These are phyloP conservation scores for Russula abietina DNA, from an alignment of 768 basidiomycete genomes.

Conservation along the genomic window DNA sequence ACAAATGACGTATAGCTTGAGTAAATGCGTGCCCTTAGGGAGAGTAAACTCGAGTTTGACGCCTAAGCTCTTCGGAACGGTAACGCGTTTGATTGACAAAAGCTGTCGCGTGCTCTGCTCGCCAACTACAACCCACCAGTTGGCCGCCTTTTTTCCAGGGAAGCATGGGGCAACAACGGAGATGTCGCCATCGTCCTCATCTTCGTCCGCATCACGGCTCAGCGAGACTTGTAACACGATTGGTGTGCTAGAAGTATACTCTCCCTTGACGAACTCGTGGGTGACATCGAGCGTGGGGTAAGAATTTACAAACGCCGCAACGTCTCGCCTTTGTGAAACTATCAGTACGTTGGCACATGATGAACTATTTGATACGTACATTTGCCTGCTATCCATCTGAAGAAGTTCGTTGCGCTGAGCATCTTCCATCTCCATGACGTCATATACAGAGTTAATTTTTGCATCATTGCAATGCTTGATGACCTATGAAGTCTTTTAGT, in stretches of 20 bases:
- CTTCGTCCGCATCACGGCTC: constrained; percentile 65
- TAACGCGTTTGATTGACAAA: constrained; percentile 84
- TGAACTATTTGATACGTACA: constrained; percentile 49
- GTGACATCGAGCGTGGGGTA: constrained; percentile 95
- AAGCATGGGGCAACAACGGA: constrained; percentile 90
- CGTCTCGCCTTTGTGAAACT: constrained; percentile 63
- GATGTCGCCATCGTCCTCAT: constrained; percentile 64
- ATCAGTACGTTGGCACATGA: constrained; percentile 22
- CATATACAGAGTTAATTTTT: constrained; percentile 88
- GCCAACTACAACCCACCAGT: constrained; percentile 98
- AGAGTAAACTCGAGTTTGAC: constrained; percentile 88
- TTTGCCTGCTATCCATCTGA: constrained; percentile 78
- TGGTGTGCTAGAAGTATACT: constrained; percentile 80
- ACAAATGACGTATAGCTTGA: constrained; percentile 89
- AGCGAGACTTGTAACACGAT: constrained; percentile 77
- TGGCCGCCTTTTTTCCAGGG: constrained; percentile 84
- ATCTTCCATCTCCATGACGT: constrained; percentile 98
- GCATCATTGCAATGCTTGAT: constrained; percentile 80
- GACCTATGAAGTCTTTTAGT: constrained; percentile 39
- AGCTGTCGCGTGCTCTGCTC: constrained; percentile 74
- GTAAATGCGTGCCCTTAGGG: constrained; percentile 72
- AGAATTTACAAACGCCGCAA: constrained; percentile 92
- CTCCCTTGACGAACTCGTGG: constrained; percentile 79
- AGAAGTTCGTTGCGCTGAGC: constrained; percentile 75
- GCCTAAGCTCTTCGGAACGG: constrained; percentile 61